These are phyloP conservation scores for Aspergillus sp. DNA, from an alignment of 2,329 filamentous ascomycete genomes.

Conservation along the genomic window DNA sequence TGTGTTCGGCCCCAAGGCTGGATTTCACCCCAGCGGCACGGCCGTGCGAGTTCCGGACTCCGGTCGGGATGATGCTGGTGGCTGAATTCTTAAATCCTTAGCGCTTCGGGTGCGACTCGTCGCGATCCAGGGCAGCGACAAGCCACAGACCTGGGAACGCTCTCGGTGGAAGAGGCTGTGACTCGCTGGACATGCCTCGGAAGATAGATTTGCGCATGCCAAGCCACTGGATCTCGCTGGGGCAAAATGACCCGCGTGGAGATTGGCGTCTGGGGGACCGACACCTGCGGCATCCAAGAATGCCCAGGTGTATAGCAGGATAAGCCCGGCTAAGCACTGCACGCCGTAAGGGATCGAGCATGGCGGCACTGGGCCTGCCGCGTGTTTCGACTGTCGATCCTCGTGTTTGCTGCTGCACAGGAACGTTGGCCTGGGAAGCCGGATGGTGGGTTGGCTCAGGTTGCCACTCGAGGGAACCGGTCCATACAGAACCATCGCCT, in stretches of 20 bases:
- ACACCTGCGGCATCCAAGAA: not conserved
- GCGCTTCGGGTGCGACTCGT: not conserved
- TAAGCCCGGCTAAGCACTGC: too few relatives aligned
- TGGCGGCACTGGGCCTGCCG: too few relatives aligned
- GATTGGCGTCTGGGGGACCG: not conserved
- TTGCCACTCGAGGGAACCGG: too few relatives aligned
- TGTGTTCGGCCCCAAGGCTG: not conserved
- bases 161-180: not conserved
- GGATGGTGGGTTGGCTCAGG: too few relatives aligned
- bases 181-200: too few relatives aligned
- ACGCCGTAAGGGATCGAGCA: too few relatives aligned
- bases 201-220: not conserved
- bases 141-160: not conserved
- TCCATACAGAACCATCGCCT: too few relatives aligned
- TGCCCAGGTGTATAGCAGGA: too few relatives aligned
- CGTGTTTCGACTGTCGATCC: too few relatives aligned
- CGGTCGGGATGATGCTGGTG: not conserved
- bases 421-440: too few relatives aligned
- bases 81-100: conserved; percentile 1
- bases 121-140: not conserved
- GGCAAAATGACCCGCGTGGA: not conserved
- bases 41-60: not conserved
- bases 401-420: too few relatives aligned
- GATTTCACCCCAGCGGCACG: not conserved
- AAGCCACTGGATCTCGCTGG: not conserved